A percentile compares a stretch with the other conserved stretches of the same genome.
Evolutionary conservation across 768 basidiomycete genomes (phyloP).

Genomic region (Mycena galopus): DNA sequence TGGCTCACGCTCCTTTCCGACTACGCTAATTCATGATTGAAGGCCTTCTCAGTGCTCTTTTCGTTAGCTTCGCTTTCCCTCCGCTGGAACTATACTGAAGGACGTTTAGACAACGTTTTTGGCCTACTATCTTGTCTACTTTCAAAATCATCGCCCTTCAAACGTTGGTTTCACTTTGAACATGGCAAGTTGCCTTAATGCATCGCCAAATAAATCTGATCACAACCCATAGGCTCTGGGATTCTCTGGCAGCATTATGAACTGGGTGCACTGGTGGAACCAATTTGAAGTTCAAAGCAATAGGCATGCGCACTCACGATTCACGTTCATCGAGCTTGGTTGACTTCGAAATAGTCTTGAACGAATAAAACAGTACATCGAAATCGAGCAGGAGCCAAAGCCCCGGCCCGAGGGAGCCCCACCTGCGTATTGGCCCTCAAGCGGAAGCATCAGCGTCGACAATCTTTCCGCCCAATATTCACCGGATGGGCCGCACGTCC

Average conservation of each 20-base stretch:
- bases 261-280: constrained; percentile 40
- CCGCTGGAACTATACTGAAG: not conserved
- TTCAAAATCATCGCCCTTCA: constrained; percentile 45
- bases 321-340: constrained; percentile 39
- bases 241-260: constrained; percentile 60
- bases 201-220: not conserved
- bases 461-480: constrained; percentile 59
- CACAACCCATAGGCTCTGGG: constrained; percentile 41
- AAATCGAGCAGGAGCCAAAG: constrained; percentile 57
- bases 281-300: constrained; percentile 45
- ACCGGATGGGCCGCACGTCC: constrained; percentile 23
- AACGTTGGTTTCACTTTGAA: constrained; percentile 54
- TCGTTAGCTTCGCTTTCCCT: constrained; percentile 45
- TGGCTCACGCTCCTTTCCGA: not conserved
- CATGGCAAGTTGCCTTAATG: constrained; percentile 55
- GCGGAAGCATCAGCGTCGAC: constrained; percentile 56
- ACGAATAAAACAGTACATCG: constrained; percentile 46
- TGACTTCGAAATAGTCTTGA: constrained; percentile 50
- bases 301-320: constrained; percentile 29
- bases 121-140: constrained; percentile 57
- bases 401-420: constrained; percentile 48
- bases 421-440: constrained; percentile 65
- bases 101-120: constrained; percentile 44
- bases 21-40: too few species aligned
- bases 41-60: constrained; percentile 57